phyloP scores from a whole-genome alignment of 768 basidiomycete species.

The Cystobasidium ongulense region DNA sequence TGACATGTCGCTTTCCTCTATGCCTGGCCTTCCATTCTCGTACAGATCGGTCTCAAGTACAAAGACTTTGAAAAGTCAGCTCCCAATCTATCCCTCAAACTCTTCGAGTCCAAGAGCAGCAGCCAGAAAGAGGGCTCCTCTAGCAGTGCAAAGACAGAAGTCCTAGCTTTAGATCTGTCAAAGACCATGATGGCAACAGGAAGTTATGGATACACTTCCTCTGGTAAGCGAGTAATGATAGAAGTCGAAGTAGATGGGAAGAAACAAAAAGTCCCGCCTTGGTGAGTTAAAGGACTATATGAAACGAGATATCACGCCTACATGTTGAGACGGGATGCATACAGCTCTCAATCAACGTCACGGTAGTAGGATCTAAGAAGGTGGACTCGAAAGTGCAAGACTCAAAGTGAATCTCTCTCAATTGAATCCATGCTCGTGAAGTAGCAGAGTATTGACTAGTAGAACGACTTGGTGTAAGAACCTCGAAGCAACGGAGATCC shows the following conservation, averaged over 20 bases:
- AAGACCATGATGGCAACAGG: background rate
- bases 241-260: constrained; percentile 18
- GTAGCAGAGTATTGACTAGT: background rate
- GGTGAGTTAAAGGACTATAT: background rate
- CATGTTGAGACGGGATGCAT: background rate
- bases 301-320: no score
- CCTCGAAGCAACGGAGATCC: no score
- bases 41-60: constrained; percentile 6
- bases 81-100: constrained; percentile 8
- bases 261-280: background rate
- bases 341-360: constrained; percentile 12
- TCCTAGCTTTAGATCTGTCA: background rate
- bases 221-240: background rate
- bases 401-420: background rate
- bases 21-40: no score
- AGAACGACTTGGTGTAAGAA: background rate
- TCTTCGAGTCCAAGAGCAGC: background rate
- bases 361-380: constrained; percentile 9
- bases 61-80: constrained; percentile 1
- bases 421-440: background rate
- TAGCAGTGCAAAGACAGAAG: background rate
- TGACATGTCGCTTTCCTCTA: no score
- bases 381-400: background rate
- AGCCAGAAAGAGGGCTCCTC: background rate
- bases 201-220: background rate